Conservation (phyloP, 1,284 basidiomycete species). For the Cutaneotrichosporon cavernicola region DNA sequence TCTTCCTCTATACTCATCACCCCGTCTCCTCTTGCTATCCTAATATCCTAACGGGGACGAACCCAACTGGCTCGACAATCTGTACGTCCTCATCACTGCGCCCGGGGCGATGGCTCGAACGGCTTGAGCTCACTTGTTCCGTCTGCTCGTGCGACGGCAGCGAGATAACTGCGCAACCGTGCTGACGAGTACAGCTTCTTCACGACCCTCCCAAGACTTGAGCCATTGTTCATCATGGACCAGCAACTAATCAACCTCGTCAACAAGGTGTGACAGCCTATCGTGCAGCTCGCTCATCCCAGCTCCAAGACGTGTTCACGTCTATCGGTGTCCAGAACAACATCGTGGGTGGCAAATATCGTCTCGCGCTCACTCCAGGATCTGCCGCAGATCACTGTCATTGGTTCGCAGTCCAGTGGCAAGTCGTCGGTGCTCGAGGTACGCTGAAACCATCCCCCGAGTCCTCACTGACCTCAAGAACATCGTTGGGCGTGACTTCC, state of each 20-base stretch:
- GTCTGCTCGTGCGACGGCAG: conserved; percentile 5
- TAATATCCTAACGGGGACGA: not conserved
- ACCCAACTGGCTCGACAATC: not conserved
- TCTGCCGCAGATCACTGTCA: conserved; percentile 60
- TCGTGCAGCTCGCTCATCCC: conserved; percentile 15
- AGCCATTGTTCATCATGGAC: conserved; percentile 44
- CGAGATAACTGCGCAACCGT: not conserved
- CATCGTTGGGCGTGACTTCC: conserved; percentile 93
- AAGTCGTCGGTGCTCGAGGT: conserved; percentile 59
- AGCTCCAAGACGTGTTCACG: conserved; percentile 60
- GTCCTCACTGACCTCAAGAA: conserved; percentile 60
- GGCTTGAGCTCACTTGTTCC: not conserved
- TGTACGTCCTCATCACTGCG: not conserved
- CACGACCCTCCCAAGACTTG: conserved; percentile 6
- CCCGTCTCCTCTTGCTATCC: not conserved
- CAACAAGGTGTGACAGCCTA: conserved; percentile 47
- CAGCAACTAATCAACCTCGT: conserved; percentile 54
- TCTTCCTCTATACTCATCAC: not conserved
- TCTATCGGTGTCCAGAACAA: conserved; percentile 55
- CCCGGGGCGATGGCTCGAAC: not conserved
- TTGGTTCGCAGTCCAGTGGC: conserved; percentile 58
- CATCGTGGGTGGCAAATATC: conserved; percentile 41
- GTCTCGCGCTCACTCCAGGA: conserved; percentile 44
- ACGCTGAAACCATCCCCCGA: conserved; percentile 17
- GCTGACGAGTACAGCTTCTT: conserved; percentile 8